Percentiles rank a stretch among this genome's conserved stretches.
Evolutionary conservation across 2,329 filamentous ascomycete species (phyloP).

Genomic region (Cladophialophora psammophila): DNA sequence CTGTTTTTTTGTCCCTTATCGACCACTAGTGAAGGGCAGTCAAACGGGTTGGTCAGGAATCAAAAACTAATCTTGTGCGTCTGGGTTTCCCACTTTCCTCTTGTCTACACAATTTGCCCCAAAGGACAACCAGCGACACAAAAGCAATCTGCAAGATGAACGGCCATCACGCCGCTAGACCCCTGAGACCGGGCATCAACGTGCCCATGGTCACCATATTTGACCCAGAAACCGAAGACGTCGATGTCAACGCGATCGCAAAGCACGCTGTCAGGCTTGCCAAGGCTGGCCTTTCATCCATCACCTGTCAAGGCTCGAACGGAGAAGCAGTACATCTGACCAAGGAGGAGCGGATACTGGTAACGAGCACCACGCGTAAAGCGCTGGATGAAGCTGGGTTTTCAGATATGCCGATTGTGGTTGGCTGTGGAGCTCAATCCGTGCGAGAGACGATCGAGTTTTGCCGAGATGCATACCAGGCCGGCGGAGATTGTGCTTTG

Average conservation of each 20-base stretch:
- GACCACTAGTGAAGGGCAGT: neutral
- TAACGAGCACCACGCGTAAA: slow-evolving; percentile 73
- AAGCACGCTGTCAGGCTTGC: slow-evolving; percentile 73
- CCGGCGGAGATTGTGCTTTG: slow-evolving; percentile 77
- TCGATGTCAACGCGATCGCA: slow-evolving; percentile 69
- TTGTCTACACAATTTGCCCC: neutral
- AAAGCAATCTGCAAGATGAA: slow-evolving; percentile 29
- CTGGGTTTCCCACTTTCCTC: neutral
- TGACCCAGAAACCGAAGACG: slow-evolving; percentile 66
- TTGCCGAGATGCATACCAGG: slow-evolving; percentile 71
- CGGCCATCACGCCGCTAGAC: slow-evolving; percentile 32
- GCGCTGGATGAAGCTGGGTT: slow-evolving; percentile 73
- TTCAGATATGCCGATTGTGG: slow-evolving; percentile 70
- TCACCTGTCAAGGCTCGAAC: slow-evolving; percentile 81
- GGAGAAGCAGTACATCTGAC: slow-evolving; percentile 82
- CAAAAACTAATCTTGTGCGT: neutral
- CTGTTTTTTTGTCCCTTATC: slow-evolving; percentile 1
- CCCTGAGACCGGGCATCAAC: slow-evolving; percentile 63
- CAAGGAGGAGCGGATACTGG: slow-evolving; percentile 71
- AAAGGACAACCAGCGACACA: neutral
- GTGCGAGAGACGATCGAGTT: slow-evolving; percentile 74
- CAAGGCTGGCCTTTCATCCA: slow-evolving; percentile 72
- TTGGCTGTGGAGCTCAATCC: slow-evolving; percentile 76
- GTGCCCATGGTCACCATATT: slow-evolving; percentile 80
- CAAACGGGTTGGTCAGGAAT: neutral